phyloP scores from a whole-genome alignment of 2,329 filamentous ascomycete species.

The Ophiostoma himal-ulmi region DNA sequence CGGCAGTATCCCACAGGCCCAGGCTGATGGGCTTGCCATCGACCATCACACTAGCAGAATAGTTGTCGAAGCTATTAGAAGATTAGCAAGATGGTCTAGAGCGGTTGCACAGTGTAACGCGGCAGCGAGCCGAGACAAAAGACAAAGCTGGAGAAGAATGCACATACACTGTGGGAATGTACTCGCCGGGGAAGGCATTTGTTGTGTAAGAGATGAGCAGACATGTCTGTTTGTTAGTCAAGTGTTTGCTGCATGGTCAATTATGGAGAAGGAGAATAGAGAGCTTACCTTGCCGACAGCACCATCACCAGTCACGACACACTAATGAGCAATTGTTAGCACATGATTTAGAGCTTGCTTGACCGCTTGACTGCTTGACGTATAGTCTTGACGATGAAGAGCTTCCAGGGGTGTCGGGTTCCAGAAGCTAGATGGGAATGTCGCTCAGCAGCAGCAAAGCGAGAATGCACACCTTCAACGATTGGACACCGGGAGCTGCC shows the following conservation, averaged over 20 bases:
- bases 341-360: slow-evolving; percentile 13
- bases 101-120: not conserved
- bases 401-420: not conserved
- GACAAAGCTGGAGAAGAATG: too few species aligned
- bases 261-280: not conserved
- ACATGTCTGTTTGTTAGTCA: slow-evolving; percentile 64
- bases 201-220: slow-evolving; percentile 98
- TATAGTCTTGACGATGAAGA: not conserved
- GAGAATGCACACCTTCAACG: slow-evolving; percentile 65
- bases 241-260: not conserved
- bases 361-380: not conserved
- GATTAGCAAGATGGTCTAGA: not conserved
- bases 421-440: not conserved
- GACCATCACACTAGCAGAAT: slow-evolving; percentile 98
- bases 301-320: slow-evolving; percentile 98
- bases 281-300: slow-evolving; percentile 85
- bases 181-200: slow-evolving; percentile 99
- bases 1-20: slow-evolving; percentile 96
- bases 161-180: slow-evolving; percentile 93
- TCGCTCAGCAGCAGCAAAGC: not conserved
- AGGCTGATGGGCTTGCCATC: slow-evolving; percentile 96
- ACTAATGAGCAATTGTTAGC: slow-evolving; percentile 52
- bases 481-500: slow-evolving; percentile 80
- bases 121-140: not conserved
- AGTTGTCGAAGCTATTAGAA: slow-evolving; percentile 83